Evolutionary conservation across 352 stramenopile genomes (phyloP).

Genomic region (Pseudoperonospora humuli): DNA sequence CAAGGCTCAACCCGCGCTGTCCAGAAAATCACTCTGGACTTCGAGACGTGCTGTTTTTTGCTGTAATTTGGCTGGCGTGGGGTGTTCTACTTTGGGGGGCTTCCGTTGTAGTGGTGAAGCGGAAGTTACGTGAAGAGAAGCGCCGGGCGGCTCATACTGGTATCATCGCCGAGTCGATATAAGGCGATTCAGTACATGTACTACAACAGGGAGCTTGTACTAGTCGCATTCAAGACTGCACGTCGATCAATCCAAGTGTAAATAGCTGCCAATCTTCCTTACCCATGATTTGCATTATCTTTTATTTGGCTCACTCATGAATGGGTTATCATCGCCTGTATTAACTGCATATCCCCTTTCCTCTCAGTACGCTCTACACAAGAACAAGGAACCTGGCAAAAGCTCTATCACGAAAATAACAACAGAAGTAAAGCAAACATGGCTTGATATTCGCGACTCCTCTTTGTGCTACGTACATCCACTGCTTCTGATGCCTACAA

Average conservation of each 20-base stretch:
- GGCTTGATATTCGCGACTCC: not conserved
- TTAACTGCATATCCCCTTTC: slow-evolving; percentile 13
- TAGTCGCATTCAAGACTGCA: slow-evolving; percentile 1
- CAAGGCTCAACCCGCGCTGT: slow-evolving; percentile 61
- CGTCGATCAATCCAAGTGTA: slow-evolving; percentile 2
- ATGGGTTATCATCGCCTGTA: slow-evolving; percentile 13
- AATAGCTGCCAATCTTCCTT: slow-evolving; percentile 1
- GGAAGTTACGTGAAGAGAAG: slow-evolving; percentile 19
- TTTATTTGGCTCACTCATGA: not conserved
- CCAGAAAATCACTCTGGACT: slow-evolving; percentile 51
- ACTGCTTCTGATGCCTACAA: slow-evolving; percentile 36
- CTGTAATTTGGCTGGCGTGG: slow-evolving; percentile 68
- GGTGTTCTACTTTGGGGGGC: slow-evolving; percentile 57
- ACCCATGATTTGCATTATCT: not conserved
- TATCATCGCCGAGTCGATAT: slow-evolving; percentile 13
- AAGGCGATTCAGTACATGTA: slow-evolving; percentile 6
- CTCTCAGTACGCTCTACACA: slow-evolving; percentile 7
- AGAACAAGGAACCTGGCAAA: slow-evolving; percentile 4
- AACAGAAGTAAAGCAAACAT: slow-evolving; percentile 18
- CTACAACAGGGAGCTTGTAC: not conserved
- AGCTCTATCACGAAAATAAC: slow-evolving; percentile 16
- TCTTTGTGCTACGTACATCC: slow-evolving; percentile 1
- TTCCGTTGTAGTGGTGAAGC: slow-evolving; percentile 33
- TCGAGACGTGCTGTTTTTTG: slow-evolving; percentile 62
- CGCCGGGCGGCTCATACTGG: slow-evolving; percentile 12